Conservation (phyloP, 2,329 filamentous ascomycete genomes). For the Penicillium palitans region DNA sequence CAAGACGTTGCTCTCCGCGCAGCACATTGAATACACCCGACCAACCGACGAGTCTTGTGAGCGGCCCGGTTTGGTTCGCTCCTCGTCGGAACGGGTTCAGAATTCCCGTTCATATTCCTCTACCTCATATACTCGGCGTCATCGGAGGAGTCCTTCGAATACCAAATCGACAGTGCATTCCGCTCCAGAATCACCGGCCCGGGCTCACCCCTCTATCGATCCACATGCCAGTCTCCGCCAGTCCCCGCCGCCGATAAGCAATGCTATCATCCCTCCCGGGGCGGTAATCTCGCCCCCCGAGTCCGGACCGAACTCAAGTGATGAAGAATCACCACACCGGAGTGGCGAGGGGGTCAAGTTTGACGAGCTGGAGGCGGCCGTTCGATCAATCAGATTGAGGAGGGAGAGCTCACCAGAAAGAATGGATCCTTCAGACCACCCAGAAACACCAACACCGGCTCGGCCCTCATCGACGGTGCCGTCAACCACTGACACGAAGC, state of each 20-base stretch:
- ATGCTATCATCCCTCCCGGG: slow-evolving; percentile 74
- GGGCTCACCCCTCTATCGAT: slow-evolving; percentile 31
- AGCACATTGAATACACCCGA: slow-evolving; percentile 53
- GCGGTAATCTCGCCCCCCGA: slow-evolving; percentile 91
- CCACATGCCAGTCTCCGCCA: slow-evolving; percentile 68
- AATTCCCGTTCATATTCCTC: slow-evolving; percentile 60
- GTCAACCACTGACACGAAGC: slow-evolving; percentile 7
- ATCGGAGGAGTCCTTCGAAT: slow-evolving; percentile 59
- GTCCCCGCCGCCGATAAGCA: slow-evolving; percentile 78
- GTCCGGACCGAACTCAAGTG: slow-evolving; percentile 75
- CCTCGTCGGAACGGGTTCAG: slow-evolving; percentile 43
- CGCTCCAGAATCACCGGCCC: slow-evolving; percentile 29
- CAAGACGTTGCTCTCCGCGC: slow-evolving; percentile 58
- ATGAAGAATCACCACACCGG: slow-evolving; percentile 61
- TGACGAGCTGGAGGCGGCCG: slow-evolving; percentile 74
- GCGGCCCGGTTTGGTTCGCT: slow-evolving; percentile 23
- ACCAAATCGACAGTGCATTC: slow-evolving; percentile 37
- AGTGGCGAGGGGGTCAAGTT: slow-evolving; percentile 48
- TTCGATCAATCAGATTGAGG: slow-evolving; percentile 68
- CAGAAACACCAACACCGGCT: slow-evolving; percentile 11
- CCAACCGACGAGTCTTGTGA: slow-evolving; percentile 32
- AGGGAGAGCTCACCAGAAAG: slow-evolving; percentile 34
- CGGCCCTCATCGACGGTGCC: slow-evolving; percentile 33
- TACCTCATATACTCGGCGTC: slow-evolving; percentile 61
- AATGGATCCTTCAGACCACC: slow-evolving; percentile 18